These are phyloP conservation scores for Sonneratia alba DNA, from an alignment of 345 rosid genomes.

Conservation along the genomic window DNA sequence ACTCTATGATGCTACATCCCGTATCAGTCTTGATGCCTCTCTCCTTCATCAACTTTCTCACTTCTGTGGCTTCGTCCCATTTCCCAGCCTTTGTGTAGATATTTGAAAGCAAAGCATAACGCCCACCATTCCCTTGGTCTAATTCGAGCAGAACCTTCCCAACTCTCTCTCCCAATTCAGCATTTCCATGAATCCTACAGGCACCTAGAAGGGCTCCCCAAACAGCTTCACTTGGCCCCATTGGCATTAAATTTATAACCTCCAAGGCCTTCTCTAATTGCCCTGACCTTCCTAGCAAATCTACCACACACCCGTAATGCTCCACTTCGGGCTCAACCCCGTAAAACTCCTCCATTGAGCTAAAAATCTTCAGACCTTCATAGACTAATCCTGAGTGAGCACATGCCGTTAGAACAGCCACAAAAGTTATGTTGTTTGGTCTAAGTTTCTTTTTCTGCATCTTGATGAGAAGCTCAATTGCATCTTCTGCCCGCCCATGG, in stretches of 20 bases:
- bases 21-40: slow-evolving; percentile 59
- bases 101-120: slow-evolving; percentile 73
- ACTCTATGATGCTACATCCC: slow-evolving; percentile 72
- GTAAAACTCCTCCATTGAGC: slow-evolving; percentile 35
- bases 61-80: slow-evolving; percentile 57
- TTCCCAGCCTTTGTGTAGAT: slow-evolving; percentile 55
- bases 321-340: slow-evolving; percentile 44
- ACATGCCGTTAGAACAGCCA: slow-evolving; percentile 66
- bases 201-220: slow-evolving; percentile 76
- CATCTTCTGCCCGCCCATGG: slow-evolving; percentile 58
- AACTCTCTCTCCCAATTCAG: slow-evolving; percentile 43
- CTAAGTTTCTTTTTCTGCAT: slow-evolving; percentile 34
- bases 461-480: slow-evolving; percentile 44
- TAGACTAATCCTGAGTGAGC: slow-evolving; percentile 75
- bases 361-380: slow-evolving; percentile 49
- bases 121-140: slow-evolving; percentile 70
- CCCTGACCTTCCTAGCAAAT: slow-evolving; percentile 80
- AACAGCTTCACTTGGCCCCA: slow-evolving; percentile 45
- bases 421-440: slow-evolving; percentile 68
- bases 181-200: slow-evolving; percentile 55
- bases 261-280: slow-evolving; percentile 43
- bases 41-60: slow-evolving; percentile 54
- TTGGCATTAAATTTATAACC: slow-evolving; percentile 48
- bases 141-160: slow-evolving; percentile 43
- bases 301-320: slow-evolving; percentile 90